A percentile compares a stretch with the other conserved stretches of the same genome.
These are phyloP conservation scores for Lachancea dasiensis DNA, from an alignment of 805 yeast species.

Conservation along the genomic window DNA sequence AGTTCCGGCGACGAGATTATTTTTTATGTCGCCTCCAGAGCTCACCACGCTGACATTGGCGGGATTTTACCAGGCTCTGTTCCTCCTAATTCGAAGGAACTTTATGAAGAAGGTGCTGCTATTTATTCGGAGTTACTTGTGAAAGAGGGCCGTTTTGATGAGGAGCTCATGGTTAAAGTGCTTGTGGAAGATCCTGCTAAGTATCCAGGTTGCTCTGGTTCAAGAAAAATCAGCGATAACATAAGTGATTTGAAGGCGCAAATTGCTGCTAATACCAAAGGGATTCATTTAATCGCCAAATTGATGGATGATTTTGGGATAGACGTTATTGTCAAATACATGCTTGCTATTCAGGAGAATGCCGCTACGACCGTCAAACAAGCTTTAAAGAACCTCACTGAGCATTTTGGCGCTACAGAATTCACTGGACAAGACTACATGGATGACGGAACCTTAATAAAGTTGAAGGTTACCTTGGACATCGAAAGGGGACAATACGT, in stretches of 20 bases:
- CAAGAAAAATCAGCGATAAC: conserved; percentile 78
- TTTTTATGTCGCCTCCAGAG: conserved; percentile 89
- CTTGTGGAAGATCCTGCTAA: conserved; percentile 71
- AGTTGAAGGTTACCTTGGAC: conserved; percentile 46
- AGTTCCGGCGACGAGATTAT: conserved; percentile 45
- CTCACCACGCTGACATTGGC: conserved; percentile 96
- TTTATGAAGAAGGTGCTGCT: conserved; percentile 89
- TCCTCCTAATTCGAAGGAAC: conserved; percentile 84
- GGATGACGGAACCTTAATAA: conserved; percentile 77
- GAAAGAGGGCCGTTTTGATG: conserved; percentile 66
- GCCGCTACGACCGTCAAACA: conserved; percentile 67
- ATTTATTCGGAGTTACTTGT: conserved; percentile 75
- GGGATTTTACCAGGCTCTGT: conserved; percentile 88
- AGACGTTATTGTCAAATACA: conserved; percentile 57
- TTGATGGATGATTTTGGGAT: conserved; percentile 60
- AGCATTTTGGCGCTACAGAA: conserved; percentile 34
- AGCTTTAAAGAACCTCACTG: conserved; percentile 42
- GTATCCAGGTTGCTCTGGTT: conserved; percentile 83
- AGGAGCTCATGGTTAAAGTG: conserved; percentile 54
- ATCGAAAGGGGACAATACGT: conserved; percentile 51
- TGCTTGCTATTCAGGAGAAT: conserved; percentile 76
- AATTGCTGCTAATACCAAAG: conserved; percentile 83
- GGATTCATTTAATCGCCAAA: conserved; percentile 57
- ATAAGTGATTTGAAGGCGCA: conserved; percentile 81
- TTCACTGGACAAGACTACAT: conserved; percentile 57